Percentiles rank a stretch among this genome's conserved stretches.
phyloP scores from a whole-genome alignment of 176 grass and related monocot genomes.

The Oryza glumipatula region DNA sequence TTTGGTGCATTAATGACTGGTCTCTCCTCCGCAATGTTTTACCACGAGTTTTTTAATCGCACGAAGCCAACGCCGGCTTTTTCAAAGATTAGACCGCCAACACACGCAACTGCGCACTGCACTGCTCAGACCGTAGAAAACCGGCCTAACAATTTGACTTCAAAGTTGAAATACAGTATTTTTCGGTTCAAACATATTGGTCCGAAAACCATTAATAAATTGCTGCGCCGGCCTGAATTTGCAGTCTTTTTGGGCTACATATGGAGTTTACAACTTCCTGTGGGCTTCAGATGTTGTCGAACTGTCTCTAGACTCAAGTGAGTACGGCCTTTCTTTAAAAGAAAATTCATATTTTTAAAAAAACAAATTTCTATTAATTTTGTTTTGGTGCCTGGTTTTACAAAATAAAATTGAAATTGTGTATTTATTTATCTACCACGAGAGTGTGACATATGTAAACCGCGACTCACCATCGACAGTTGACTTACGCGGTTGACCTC shows the following conservation, averaged over 20 bases:
- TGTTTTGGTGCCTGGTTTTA: background rate
- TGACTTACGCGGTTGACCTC: background rate
- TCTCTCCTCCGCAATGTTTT: conserved; percentile 32
- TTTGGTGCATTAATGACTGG: background rate
- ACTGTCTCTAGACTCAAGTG: background rate
- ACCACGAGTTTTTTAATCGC: conserved; percentile 6
- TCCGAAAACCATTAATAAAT: background rate
- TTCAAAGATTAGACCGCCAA: conserved; percentile 25
- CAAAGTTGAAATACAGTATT: background rate
- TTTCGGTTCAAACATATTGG: background rate
- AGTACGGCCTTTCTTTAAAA: background rate
- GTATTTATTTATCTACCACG: too few species aligned
- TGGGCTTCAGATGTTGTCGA: background rate
- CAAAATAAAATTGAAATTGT: background rate
- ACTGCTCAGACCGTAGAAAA: background rate
- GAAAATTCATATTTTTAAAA: background rate
- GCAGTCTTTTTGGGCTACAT: background rate
- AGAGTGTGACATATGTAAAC: background rate
- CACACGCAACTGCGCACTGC: background rate
- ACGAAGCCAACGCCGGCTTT: conserved; percentile 18
- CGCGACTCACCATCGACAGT: background rate
- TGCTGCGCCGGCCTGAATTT: background rate
- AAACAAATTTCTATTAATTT: background rate
- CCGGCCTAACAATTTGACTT: conserved; percentile 30
- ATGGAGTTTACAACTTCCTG: too few species aligned